These are phyloP conservation scores for Lecanoromycetidae sp. DNA, from an alignment of 2,329 filamentous ascomycete species.

Conservation along the genomic window DNA sequence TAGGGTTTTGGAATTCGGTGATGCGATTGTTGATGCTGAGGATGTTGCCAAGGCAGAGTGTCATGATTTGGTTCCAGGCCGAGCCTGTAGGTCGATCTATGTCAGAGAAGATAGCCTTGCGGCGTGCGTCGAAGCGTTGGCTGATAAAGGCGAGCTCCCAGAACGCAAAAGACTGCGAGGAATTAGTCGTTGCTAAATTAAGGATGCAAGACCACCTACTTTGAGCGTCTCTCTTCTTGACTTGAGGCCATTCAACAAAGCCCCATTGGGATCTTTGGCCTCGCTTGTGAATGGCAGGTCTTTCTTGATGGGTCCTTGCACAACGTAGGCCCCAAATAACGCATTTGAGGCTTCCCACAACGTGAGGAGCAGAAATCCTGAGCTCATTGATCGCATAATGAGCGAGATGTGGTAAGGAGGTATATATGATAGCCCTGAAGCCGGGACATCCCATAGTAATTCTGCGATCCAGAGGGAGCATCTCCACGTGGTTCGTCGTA, in stretches of 20 bases:
- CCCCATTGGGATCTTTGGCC: conserved; percentile 84
- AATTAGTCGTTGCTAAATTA: conserved; percentile 14
- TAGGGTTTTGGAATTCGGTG: conserved; percentile 44
- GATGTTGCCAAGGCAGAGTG: conserved; percentile 57
- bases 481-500: conserved; percentile 55
- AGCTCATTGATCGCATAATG: conserved; percentile 43
- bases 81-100: conserved; percentile 70
- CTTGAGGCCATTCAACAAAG: conserved; percentile 69
- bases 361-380: conserved; percentile 55
- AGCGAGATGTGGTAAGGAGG: conserved; percentile 48
- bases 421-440: conserved; percentile 44
- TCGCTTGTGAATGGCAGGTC: conserved; percentile 71
- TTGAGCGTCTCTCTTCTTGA: conserved; percentile 68
- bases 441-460: conserved; percentile 63
- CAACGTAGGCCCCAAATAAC: conserved; percentile 69
- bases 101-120: conserved; percentile 73
- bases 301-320: conserved; percentile 70
- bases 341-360: conserved; percentile 68
- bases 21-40: conserved; percentile 57
- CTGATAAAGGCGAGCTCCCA: conserved; percentile 82
- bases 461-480: conserved; percentile 59
- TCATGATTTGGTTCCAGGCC: conserved; percentile 68
- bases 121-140: conserved; percentile 58
- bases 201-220: conserved; percentile 33
- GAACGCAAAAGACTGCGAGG: conserved; percentile 62